phyloP scores from a whole-genome alignment of 1,284 basidiomycete genomes.

The Ceratobasidium sp. region DNA sequence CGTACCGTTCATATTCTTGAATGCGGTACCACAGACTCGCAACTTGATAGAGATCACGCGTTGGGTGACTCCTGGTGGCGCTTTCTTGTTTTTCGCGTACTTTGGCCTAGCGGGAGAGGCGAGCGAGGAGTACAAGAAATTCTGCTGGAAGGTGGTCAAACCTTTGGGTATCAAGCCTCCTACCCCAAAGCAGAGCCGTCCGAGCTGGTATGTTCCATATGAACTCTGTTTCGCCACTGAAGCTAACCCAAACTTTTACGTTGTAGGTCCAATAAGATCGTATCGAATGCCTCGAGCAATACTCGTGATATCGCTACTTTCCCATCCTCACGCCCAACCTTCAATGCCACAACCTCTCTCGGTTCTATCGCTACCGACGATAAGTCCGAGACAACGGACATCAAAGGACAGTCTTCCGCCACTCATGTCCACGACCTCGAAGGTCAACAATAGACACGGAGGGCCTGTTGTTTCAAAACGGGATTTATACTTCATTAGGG shows the following conservation, averaged over 20 bases:
- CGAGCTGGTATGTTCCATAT: background rate
- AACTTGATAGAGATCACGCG: slow-evolving; percentile 23
- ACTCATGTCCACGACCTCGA: no score
- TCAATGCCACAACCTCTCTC: background rate
- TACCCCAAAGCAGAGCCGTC: background rate
- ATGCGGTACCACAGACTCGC: background rate
- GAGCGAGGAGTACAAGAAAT: slow-evolving; percentile 18
- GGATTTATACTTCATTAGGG: no score
- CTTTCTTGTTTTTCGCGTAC: slow-evolving; percentile 48
- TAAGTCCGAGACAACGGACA: background rate
- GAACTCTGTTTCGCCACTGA: background rate
- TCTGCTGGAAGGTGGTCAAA: slow-evolving; percentile 12
- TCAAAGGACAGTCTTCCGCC: background rate
- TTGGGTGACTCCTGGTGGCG: slow-evolving; percentile 33
- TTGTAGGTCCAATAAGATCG: background rate
- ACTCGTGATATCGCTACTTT: background rate
- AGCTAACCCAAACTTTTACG: background rate
- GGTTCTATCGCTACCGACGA: background rate
- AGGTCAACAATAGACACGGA: no score
- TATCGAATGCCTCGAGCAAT: background rate
- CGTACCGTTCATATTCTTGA: background rate
- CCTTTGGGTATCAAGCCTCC: slow-evolving; percentile 14
- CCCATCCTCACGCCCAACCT: background rate
- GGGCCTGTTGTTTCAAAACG: no score
- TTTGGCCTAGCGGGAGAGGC: slow-evolving; percentile 48